These are phyloP conservation scores for Talaromyces atroroseus DNA, from an alignment of 2,329 filamentous ascomycete species.

Conservation along the genomic window DNA sequence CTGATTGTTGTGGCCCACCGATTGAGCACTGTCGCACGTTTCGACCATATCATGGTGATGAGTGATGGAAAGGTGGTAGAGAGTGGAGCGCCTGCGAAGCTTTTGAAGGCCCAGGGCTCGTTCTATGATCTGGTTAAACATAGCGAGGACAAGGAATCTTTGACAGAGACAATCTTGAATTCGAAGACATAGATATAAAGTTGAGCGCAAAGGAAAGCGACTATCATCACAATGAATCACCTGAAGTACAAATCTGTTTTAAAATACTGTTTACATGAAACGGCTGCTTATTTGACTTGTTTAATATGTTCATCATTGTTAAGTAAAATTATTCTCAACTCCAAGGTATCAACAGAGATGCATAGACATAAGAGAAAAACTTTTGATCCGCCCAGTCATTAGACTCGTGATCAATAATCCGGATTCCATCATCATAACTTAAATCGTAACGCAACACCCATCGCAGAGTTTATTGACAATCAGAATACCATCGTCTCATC, in stretches of 20 bases:
- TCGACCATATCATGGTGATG: constrained; percentile 64
- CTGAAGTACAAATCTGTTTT: too few relatives aligned
- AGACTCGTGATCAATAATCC: constrained; percentile 10
- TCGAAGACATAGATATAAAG: not conserved
- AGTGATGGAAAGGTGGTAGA: not conserved
- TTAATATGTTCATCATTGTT: constrained; percentile 8
- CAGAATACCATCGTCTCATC: constrained; percentile 4
- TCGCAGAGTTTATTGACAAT: not conserved
- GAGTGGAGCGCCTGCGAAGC: not conserved
- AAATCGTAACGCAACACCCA: constrained; percentile 1
- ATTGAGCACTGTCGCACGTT: constrained; percentile 66
- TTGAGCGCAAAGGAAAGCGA: not conserved
- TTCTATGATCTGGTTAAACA: not conserved
- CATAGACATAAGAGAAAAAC: constrained; percentile 12
- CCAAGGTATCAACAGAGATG: constrained; percentile 14
- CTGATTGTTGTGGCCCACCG: constrained; percentile 67
- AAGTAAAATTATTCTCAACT: constrained; percentile 1
- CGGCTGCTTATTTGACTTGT: too few relatives aligned
- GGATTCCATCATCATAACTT: constrained; percentile 1
- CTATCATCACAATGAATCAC: too few relatives aligned
- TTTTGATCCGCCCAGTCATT: constrained; percentile 13
- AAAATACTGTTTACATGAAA: too few relatives aligned
- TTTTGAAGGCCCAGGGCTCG: not conserved
- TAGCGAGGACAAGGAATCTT: not conserved
- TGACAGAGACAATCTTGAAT: too few relatives aligned